Evolutionary conservation across 805 yeast species (phyloP), one percentile per base, ranked within the genome.

Genomic region (Wickerhamiella brachini): DNA sequence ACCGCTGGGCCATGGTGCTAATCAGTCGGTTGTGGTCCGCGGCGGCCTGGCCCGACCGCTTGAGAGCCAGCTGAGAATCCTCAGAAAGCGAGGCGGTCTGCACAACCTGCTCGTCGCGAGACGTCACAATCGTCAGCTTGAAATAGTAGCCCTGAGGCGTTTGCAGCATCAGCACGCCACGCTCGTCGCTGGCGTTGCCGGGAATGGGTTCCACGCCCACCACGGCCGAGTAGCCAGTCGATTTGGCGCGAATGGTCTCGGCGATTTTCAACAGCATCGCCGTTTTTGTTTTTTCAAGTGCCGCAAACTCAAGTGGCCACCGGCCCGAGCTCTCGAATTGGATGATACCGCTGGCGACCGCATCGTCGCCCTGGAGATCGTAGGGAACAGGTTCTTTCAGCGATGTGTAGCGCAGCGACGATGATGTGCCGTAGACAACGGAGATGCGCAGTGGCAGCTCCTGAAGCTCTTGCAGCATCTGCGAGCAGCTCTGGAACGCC

Each of bases 71-170:
- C 17, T 41, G 51, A 22, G 47, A 39, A 1, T 45, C n/a, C 26
- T 49, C 54, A 63, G 61, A 81, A 81, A 13, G 80, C 71, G 45
- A 76, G 75, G 60, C 83, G 85, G 43, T 81, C 15, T 50, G 26
- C 21, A 42, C 44, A 5, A 49, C 21, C 17, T 48, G 31, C 60
- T 83, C 93, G 67, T 90, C 97, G 62, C 90, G 76, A 62, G 89
- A 96, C 0, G 94, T 83, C 43, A 81, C 68, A 1, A 89, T 80
- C 51, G 93, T 75, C 43, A 87, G 66, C 56, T 76, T 76, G 73
- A 88, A 90, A 0, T 94, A 95, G 65, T 70, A 90, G 1, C 98
- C 98, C 54, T 84, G 93, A 1, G 95, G 95, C 0, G 95, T 78
- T 53, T 86, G 72, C 20, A 93, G 70, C 49, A 57, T 58, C 43